phyloP scores from a whole-genome alignment of 805 yeast genomes.

The Pichia exigua region DNA sequence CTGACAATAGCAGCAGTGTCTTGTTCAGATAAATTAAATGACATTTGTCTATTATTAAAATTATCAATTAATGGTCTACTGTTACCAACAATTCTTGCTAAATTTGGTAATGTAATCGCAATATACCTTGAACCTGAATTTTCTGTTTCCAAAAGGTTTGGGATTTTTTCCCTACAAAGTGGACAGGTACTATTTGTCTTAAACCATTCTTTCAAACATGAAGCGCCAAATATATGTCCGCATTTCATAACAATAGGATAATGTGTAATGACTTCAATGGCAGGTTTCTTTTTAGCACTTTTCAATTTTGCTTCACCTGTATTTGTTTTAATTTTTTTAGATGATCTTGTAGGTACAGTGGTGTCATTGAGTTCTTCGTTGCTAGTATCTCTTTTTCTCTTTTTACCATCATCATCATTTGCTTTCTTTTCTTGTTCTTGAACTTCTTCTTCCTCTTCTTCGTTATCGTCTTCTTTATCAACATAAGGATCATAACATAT shows the following conservation, averaged over 20 bases:
- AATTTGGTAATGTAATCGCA: slow-evolving; percentile 30
- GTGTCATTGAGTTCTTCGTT: neutral
- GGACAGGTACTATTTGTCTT: slow-evolving; percentile 73
- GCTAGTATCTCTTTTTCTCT: slow-evolving; percentile 9
- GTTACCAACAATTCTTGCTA: slow-evolving; percentile 28
- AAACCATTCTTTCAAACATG: slow-evolving; percentile 84
- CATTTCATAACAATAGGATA: slow-evolving; percentile 73
- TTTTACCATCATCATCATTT: neutral
- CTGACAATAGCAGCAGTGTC: slow-evolving; percentile 5
- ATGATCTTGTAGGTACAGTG: neutral
- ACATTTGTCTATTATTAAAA: slow-evolving; percentile 25
- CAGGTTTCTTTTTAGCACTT: slow-evolving; percentile 5
- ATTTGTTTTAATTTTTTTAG: slow-evolving; percentile 6
- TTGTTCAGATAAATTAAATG: slow-evolving; percentile 27
- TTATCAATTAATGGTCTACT: slow-evolving; percentile 25
- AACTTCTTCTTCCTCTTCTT: slow-evolving; percentile 4
- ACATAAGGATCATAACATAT: slow-evolving; percentile 55
- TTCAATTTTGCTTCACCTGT: neutral
- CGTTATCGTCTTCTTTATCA: slow-evolving; percentile 16
- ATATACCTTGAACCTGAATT: slow-evolving; percentile 14
- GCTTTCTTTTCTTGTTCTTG: slow-evolving; percentile 1
- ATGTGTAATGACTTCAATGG: slow-evolving; percentile 39
- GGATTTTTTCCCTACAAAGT: slow-evolving; percentile 60
- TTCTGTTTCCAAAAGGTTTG: slow-evolving; percentile 21
- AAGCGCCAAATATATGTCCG: slow-evolving; percentile 76